These are phyloP conservation scores for Kodamaea ohmeri DNA, from an alignment of 1,139 yeast genomes.

Conservation along the genomic window DNA sequence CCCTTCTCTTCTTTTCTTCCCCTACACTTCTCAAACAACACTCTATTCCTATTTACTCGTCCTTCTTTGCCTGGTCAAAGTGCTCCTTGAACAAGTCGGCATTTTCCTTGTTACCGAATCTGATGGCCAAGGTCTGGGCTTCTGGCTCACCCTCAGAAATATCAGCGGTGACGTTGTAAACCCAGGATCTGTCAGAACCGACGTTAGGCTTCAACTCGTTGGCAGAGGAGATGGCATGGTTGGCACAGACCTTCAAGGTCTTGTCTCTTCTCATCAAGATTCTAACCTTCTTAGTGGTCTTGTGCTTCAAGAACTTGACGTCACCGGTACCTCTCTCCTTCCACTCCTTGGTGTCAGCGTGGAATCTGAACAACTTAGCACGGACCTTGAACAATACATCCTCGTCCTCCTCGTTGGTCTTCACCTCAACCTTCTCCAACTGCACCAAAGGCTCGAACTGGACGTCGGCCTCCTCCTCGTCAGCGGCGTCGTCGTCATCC, in stretches of 20 bases:
- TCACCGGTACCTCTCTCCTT: slow-evolving; percentile 99
- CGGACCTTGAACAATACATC: slow-evolving; percentile 84
- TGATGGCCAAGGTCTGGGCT: slow-evolving; percentile 93
- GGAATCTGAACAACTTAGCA: slow-evolving; percentile 93
- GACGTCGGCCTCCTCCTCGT: slow-evolving; percentile 88
- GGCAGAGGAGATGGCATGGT: slow-evolving; percentile 85
- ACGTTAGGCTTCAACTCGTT: slow-evolving; percentile 87
- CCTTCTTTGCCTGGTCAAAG: slow-evolving; percentile 50
- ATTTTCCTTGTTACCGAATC: slow-evolving; percentile 95
- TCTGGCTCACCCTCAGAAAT: slow-evolving; percentile 84
- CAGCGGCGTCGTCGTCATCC: slow-evolving; percentile 59
- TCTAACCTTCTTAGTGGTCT: slow-evolving; percentile 75
- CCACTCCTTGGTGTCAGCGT: slow-evolving; percentile 86
- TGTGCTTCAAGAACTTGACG: slow-evolving; percentile 91
- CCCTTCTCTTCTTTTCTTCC: not conserved
- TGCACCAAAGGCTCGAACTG: slow-evolving; percentile 96
- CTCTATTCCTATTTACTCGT: not conserved
- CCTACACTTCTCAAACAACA: not conserved
- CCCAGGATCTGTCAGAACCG: slow-evolving; percentile 98
- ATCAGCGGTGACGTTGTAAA: slow-evolving; percentile 91
- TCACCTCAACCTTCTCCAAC: slow-evolving; percentile 92
- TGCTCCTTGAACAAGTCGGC: slow-evolving; percentile 94
- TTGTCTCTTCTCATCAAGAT: slow-evolving; percentile 98
- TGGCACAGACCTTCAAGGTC: slow-evolving; percentile 96
- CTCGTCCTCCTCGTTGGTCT: slow-evolving; percentile 96